Conservation (phyloP, 2,329 filamentous ascomycete species). For the Cercospora sp. region DNA sequence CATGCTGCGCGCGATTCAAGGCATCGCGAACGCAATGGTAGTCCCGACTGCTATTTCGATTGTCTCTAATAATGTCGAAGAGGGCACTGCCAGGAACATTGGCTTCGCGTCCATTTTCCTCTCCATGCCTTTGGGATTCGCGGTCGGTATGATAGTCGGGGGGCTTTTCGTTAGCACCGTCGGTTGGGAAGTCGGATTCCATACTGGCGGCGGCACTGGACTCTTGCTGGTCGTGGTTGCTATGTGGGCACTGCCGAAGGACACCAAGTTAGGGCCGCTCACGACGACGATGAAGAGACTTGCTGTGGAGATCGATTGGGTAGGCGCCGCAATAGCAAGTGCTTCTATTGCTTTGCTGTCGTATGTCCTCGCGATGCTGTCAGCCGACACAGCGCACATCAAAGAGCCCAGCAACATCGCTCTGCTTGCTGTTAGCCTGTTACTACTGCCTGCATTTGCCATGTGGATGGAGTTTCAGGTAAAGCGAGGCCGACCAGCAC, state of each 20-base stretch:
- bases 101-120: constrained; percentile 54
- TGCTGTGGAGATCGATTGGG: constrained; percentile 54
- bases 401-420: constrained; percentile 29
- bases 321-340: constrained; percentile 51
- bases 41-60: constrained; percentile 52
- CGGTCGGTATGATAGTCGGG: constrained; percentile 53
- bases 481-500: constrained; percentile 48
- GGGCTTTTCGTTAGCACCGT: constrained; percentile 51
- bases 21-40: constrained; percentile 25
- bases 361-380: constrained; percentile 46
- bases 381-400: constrained; percentile 27
- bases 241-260: constrained; percentile 43
- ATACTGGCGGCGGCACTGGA: constrained; percentile 49
- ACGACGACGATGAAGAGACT: constrained; percentile 35
- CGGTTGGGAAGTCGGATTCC: constrained; percentile 56
- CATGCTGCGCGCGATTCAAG: constrained; percentile 29
- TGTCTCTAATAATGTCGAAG: constrained; percentile 50
- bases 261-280: constrained; percentile 25
- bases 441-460: constrained; percentile 53
- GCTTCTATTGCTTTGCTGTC: constrained; percentile 52
- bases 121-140: constrained; percentile 54
- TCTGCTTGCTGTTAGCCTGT: constrained; percentile 48
- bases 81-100: constrained; percentile 52
- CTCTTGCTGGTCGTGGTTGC: constrained; percentile 42
- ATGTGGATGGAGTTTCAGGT: constrained; percentile 57